Evolutionary conservation across 352 stramenopile species (phyloP), one percentile per base, ranked within the genome.

Genomic region (Hyaloperonospora brassicae): DNA sequence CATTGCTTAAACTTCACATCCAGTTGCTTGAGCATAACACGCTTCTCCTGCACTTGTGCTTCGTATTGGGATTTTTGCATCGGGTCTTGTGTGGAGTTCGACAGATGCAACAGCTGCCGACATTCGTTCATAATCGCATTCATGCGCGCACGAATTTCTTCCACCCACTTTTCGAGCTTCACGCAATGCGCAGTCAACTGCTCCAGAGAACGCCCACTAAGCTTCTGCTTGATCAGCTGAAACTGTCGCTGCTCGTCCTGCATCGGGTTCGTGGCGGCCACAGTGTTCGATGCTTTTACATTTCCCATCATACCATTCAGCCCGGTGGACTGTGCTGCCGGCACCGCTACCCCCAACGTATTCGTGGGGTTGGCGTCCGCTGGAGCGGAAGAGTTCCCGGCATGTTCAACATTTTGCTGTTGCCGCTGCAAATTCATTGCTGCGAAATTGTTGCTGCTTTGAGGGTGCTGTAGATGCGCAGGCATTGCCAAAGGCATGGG

Each of bases 71-170:
- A 64, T 47, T 87, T 83, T 25, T 77, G 63, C 9, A 57, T 68
- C 30, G 66, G 56, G 52, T 93, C 79, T 63, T 87, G 73, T 5
- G 75, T 88, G 42, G 75, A 84, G 43, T 87, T 88, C 10, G 76
- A 76, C 36, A 80, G 63, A 38, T 93, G 80, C 52, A 93, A 57
- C 36, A 91, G 55, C 57, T 93, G 82, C 1, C 79, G 71, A 36
- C 76, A 88, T 54, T 93, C 84, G 51, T 89, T 88, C 76, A 89
- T 81, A 45, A 89, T 82, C 38, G 73, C 70, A 46, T 90, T 89
- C 55, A 93, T 84, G 47, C 87, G 79, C 21, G 68, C 77, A 36
- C 76, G 79, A 31, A 91, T 81, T 46, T 89, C 73, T 57, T 91
- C 80, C 4, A 81, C 81, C 59, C 79, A 86, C n/a, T 67, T 79